These are phyloP conservation scores for Amyloporia xantha DNA, from an alignment of 768 basidiomycete genomes.

Conservation along the genomic window DNA sequence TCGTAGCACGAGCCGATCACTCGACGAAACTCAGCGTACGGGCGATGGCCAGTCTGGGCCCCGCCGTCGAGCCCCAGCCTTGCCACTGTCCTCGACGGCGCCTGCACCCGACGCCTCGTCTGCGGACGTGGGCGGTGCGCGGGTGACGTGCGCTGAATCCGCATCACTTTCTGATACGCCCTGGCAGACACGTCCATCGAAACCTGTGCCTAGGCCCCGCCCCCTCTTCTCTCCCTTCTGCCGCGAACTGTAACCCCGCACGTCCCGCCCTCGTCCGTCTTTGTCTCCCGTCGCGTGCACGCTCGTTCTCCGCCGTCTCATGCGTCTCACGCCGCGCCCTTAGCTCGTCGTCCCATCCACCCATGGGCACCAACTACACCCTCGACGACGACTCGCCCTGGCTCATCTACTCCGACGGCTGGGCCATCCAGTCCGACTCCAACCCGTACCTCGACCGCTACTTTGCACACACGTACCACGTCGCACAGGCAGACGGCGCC, in stretches of 20 bases:
- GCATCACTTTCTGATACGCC: neutral
- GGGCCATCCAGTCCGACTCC: constrained; percentile 18
- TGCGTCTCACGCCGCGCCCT: neutral
- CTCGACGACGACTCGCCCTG: constrained; percentile 23
- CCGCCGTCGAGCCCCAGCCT: too few species aligned
- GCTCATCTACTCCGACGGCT: constrained; percentile 18
- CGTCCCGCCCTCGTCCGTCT: neutral
- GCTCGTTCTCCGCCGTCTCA: neutral
- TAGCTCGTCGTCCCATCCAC: neutral
- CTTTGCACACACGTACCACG: constrained; percentile 24
- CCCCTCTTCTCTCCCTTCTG: neutral
- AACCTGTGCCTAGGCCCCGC: neutral
- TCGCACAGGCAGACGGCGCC: constrained; percentile 17
- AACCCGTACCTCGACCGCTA: constrained; percentile 10
- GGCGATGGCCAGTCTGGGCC: too few species aligned
- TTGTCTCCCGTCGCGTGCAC: neutral
- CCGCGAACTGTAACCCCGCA: neutral
- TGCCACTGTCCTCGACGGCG: neutral
- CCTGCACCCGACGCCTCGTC: too few species aligned
- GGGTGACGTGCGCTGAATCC: too few species aligned
- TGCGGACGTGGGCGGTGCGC: too few species aligned
- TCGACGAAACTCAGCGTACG: too few species aligned
- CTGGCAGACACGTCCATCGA: neutral
- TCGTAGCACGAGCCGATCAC: too few species aligned
- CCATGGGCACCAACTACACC: constrained; percentile 20